Base-by-base conservation (phyloP, 2,329 filamentous ascomycete genomes). In the Xylaria sp. region DNA sequence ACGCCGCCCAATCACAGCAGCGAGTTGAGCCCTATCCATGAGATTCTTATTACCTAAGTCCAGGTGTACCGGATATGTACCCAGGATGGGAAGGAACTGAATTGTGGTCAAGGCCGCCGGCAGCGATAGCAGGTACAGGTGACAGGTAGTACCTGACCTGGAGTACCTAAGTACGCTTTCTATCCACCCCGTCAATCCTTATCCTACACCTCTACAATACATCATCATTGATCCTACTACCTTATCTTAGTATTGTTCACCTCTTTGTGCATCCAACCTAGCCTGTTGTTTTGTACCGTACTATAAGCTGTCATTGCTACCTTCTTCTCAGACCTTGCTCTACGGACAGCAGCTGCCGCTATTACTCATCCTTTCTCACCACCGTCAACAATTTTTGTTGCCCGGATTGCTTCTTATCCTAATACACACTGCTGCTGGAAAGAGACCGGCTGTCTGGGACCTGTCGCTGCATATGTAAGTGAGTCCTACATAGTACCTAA, bases 1-100 rank as follows among this genome's bases (percentile, higher is more conserved):
- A 54, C 54, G 28, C 31, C 9, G 39, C 58, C 64, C 64, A 66
- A 66, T 66, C 33, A 66, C 9, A 56, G n/a, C 23, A 18, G 25
- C 13, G 46, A 10, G 23, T 43, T 18, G 51, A 25, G 20, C 39
- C 51, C 57, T 66, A 66, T 66, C 60, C 60, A 15, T 61, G 36
- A 52, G 56, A 51, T 66, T 41, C 23, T n/a, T 20, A 61, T 62
- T 62, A 55, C 63, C 25, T 55, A 56, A 56, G 39, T 56, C 13
- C 48, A 63, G 41, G 12, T 36, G 55, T 52, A 59, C 33, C n/a
- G 43, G 23, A 43, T 58, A 41, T 18, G 15, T 58, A 28, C 62
- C 18, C 31, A 46, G 49, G 10, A 55, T 4, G 41, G 41, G 28
- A n/a, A 46, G 41, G 41, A 41, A 48, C 41, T 56, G 31, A 51